A percentile compares a stretch with the other conserved stretches of the same genome.
Evolutionary conservation across 2,329 filamentous ascomycete genomes (phyloP).

Genomic region (Aspergillus intermedius): DNA sequence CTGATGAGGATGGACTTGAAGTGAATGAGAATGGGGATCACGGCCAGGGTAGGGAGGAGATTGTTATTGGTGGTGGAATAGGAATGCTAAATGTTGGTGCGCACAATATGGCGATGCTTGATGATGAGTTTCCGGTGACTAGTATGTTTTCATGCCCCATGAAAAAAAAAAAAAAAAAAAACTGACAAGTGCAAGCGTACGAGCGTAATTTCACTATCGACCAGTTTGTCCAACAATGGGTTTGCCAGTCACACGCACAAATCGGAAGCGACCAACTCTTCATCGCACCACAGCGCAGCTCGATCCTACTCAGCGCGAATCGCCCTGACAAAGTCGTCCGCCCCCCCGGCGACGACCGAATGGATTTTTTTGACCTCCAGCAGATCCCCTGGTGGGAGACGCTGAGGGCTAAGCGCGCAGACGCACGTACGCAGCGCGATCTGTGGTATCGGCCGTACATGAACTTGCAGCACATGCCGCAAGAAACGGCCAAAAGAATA

Average conservation of each 20-base stretch:
- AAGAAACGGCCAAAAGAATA: slow-evolving; percentile 21
- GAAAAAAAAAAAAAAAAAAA: neutral
- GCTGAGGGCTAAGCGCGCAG: slow-evolving; percentile 29
- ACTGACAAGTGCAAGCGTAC: slow-evolving; percentile 21
- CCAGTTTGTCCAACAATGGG: slow-evolving; percentile 39
- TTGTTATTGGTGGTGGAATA: neutral
- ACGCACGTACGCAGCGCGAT: slow-evolving; percentile 34
- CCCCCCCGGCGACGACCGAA: slow-evolving; percentile 17
- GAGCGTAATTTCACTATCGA: slow-evolving; percentile 37
- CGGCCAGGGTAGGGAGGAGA: neutral
- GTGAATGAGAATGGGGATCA: neutral
- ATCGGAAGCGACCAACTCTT: slow-evolving; percentile 15
- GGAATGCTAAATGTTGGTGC: slow-evolving; percentile 2
- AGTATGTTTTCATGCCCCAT: neutral
- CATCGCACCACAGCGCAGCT: slow-evolving; percentile 23
- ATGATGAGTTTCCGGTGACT: no score
- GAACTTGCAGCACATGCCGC: slow-evolving; percentile 28
- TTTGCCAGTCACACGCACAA: slow-evolving; percentile 20
- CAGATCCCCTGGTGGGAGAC: slow-evolving; percentile 37
- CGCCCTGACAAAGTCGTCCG: slow-evolving; percentile 28
- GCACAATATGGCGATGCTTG: no score
- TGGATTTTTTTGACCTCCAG: slow-evolving; percentile 33
- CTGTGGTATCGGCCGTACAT: slow-evolving; percentile 37
- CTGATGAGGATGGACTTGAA: neutral
- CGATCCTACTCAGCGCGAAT: slow-evolving; percentile 28